A percentile compares a stretch with the other conserved stretches of the same genome.
phyloP scores from a whole-genome alignment of 1,284 basidiomycete species.

The Bothia castanella region DNA sequence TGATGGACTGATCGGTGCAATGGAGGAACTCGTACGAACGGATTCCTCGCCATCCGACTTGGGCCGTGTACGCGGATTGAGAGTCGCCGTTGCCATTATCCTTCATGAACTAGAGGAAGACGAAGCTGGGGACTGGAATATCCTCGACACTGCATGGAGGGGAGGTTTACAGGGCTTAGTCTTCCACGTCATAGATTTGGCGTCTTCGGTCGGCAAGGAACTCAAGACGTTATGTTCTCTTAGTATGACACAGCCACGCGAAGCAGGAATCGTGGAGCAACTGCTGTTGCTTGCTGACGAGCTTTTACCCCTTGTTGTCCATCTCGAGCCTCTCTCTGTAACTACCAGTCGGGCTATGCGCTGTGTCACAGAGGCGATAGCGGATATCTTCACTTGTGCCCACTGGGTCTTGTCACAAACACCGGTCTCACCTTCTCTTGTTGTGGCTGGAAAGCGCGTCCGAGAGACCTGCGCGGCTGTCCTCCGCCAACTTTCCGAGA shows the following conservation, averaged over 20 bases:
- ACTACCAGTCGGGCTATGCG: slow-evolving; percentile 49
- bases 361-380: slow-evolving; percentile 40
- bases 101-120: slow-evolving; percentile 46
- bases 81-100: slow-evolving; percentile 59
- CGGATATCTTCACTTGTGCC: slow-evolving; percentile 55
- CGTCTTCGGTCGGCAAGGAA: slow-evolving; percentile 47
- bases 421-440: slow-evolving; percentile 8
- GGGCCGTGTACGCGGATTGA: slow-evolving; percentile 51
- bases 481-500: slow-evolving; percentile 41
- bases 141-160: slow-evolving; percentile 55
- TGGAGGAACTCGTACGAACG: slow-evolving; percentile 49
- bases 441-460: slow-evolving; percentile 21
- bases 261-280: slow-evolving; percentile 45
- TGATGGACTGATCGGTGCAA: slow-evolving; percentile 58
- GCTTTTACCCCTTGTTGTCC: slow-evolving; percentile 47
- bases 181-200: slow-evolving; percentile 50
- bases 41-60: slow-evolving; percentile 37
- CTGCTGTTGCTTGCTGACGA: slow-evolving; percentile 54
- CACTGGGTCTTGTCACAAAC: slow-evolving; percentile 44
- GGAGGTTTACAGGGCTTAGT: slow-evolving; percentile 54
- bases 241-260: slow-evolving; percentile 31
- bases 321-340: slow-evolving; percentile 44
- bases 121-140: slow-evolving; percentile 48
- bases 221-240: slow-evolving; percentile 50
- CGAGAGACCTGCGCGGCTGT: slow-evolving; percentile 50